Conservation (phyloP, 2,329 filamentous ascomycete species). For the Colletotrichum sojae region DNA sequence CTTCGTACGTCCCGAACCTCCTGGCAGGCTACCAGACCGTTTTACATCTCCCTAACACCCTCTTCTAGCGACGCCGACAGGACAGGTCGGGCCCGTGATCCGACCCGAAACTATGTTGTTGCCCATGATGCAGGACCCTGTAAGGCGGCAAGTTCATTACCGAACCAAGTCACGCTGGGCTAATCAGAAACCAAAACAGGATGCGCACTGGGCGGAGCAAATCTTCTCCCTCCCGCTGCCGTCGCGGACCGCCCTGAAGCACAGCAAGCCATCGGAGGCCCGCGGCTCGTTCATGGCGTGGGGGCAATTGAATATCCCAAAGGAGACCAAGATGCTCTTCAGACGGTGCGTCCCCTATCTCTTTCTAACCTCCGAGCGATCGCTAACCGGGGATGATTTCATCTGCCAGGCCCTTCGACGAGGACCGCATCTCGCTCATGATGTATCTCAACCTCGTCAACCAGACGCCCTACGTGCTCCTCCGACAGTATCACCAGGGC, state of each 20-base stretch:
- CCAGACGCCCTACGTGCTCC: conserved; percentile 61
- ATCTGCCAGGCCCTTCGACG: conserved; percentile 43
- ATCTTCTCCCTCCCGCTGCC: conserved; percentile 71
- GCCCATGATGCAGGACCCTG: conserved; percentile 44
- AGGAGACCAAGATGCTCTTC: conserved; percentile 66
- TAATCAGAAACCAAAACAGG: conserved; percentile 49
- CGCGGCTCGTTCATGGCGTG: conserved; percentile 62
- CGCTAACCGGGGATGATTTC: neutral
- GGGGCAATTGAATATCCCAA: conserved; percentile 60
- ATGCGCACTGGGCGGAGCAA: conserved; percentile 72
- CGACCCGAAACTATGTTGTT: conserved; percentile 50
- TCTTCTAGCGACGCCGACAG: conserved; percentile 51
- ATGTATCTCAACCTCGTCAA: conserved; percentile 63
- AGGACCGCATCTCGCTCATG: conserved; percentile 68
- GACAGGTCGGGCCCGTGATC: conserved; percentile 52
- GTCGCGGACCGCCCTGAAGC: conserved; percentile 64
- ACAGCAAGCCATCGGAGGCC: conserved; percentile 55
- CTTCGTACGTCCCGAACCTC: conserved; percentile 59
- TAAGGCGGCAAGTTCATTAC: conserved; percentile 10
- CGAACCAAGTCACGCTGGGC: neutral
- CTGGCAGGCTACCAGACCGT: neutral
- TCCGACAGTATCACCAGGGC: conserved; percentile 59
- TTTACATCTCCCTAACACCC: too few relatives aligned
- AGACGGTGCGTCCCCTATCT: conserved; percentile 59
- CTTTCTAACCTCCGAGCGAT: conserved; percentile 12